Base-by-base conservation (phyloP, 1,284 basidiomycete genomes). In the Rhodotorula sp. region DNA sequence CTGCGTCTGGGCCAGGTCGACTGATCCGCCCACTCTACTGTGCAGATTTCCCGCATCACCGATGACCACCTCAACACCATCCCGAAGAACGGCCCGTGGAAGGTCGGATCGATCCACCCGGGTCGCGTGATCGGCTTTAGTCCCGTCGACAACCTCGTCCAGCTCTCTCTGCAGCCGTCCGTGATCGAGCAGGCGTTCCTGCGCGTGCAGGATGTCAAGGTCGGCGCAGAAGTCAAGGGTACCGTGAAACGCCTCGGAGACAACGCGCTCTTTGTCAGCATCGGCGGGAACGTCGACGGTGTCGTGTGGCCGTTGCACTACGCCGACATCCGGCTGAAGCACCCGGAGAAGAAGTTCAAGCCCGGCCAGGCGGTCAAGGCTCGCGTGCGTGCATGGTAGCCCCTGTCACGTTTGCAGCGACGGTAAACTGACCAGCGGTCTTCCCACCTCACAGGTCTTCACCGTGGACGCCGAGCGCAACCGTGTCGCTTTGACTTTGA, bases 221-320 rank as follows among this genome's bases (percentile, higher is more conserved):
- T 93, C 63, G 95, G 95, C 23, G 89, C 92, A 79, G 79, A 90
- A 18, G 83, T 97, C 75, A 93, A 90, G 83, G 93, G 91, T 5
- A 92, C 89, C 0, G 87, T 98, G 72, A 92, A 91, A 82, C 89
- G 87, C 72, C 85, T 98, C 56, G 89, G 89, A 1, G 89, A 91
- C 69, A 86, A 87, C 61, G 90, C 87, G 1, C 83, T 98, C 51
- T 94, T 97, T 77, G 87, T 97, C 51, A 89, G 90, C 39, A 85
- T 97, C 64, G 88, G 90, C 21, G 92, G 91, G 14, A 91, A 87
- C 71, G 88, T 96, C 48, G 93, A 97, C 78, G 97, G 92, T 52
- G 90, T 98, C 46, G 87, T 98, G 46, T 97, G 93, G 89, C 94
- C 96, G 0, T 86, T 89, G 75, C 97, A 99, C 82, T 99, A 93